Evolutionary conservation across 805 yeast genomes (phyloP), one percentile per base, ranked within the genome.

Genomic region (Ogataea haglerorum): DNA sequence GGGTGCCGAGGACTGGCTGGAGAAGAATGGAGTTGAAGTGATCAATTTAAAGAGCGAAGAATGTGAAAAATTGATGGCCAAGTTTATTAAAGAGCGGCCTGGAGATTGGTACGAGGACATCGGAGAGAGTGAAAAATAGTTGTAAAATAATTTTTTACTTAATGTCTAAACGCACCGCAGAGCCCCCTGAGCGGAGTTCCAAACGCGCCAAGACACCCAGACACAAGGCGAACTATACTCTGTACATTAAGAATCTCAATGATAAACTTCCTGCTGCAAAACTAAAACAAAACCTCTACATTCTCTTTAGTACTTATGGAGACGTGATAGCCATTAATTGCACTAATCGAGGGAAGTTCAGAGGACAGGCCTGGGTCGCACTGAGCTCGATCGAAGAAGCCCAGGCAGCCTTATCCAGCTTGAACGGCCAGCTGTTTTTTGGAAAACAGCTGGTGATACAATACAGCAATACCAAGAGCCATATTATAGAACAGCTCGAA

Each of bases 81-180:
- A 78, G 49, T 91, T 90, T 60, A 91, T 91, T 49, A 65, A 68
- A 42, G 89, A 85, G 54, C 75, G 80, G 46, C 91, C 91, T n/a
- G 69, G 70, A 38, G 85, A 79, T 45, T 85, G 95, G 95, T 69
- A 69, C 57, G 95, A 85, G 64, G 95, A 85, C 57, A 85, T 85
- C 52, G 95, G 93, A 10, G 69, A 35, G 31, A 27, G 36, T 32
- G 14, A 15, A 25, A 38, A 24, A 26, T 17, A 21, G 8, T 12
- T 32, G 28, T 17, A 15, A 15, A 29, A 15, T 15, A 9, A 29
- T 37, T 31, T 31, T 37, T 25, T 30, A 6, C n/a, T 13, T 12
- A 12, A 38, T 38, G 42, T 33, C 42, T 27, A 38, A 38, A 33
- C 31, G 42, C 19, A 27, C 31, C n/a, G 25, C n/a, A 5, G 36